Evolutionary conservation across 768 basidiomycete species (phyloP).

Genomic region (Chalciporus sphaerocephalus): DNA sequence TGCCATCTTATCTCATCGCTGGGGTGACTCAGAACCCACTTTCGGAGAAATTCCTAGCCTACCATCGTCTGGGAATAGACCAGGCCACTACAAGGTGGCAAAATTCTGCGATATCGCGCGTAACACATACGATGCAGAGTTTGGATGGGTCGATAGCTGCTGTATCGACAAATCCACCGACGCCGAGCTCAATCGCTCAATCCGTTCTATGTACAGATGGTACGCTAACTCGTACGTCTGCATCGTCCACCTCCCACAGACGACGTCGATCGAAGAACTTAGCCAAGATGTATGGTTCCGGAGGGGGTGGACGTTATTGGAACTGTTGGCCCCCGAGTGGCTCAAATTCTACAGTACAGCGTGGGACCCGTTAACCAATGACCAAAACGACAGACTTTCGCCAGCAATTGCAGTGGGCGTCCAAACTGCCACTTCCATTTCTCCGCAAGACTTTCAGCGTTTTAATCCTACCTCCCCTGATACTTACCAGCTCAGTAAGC

Average conservation of each 20-base stretch:
- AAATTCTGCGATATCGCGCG: conserved; percentile 7
- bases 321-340: conserved; percentile 6
- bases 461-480: background rate
- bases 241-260: conserved; percentile 13
- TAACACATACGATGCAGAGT: background rate
- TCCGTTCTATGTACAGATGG: conserved; percentile 23
- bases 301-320: conserved; percentile 9
- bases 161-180: conserved; percentile 19
- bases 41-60: conserved; percentile 2
- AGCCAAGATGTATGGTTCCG: conserved; percentile 10
- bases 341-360: conserved; percentile 1
- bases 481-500: background rate
- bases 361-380: background rate
- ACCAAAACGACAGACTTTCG: background rate
- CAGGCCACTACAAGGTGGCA: background rate
- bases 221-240: conserved; percentile 20
- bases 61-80: background rate
- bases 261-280: background rate
- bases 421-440: background rate
- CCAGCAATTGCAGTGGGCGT: background rate
- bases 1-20: conserved; percentile 14
- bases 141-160: conserved; percentile 17
- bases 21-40: conserved; percentile 11
- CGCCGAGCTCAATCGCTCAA: conserved; percentile 18
- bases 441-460: background rate